Conservation (phyloP, 2,329 filamentous ascomycete genomes). For the Colletotrichum sp. region DNA sequence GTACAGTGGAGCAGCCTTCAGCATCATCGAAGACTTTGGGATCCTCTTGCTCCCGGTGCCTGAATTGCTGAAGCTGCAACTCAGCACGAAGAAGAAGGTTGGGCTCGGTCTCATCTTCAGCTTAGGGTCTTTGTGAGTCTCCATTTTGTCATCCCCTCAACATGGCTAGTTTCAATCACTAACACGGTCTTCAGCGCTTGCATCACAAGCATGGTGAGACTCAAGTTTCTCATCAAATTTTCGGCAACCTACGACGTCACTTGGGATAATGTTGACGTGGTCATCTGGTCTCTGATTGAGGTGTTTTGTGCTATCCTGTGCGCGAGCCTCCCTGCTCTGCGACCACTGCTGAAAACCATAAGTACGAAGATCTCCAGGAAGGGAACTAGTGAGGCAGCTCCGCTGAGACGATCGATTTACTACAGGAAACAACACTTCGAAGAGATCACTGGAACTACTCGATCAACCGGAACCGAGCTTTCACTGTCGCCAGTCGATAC, state of each 20-base stretch:
- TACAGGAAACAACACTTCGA: background rate
- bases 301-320: constrained; percentile 41
- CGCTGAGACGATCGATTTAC: background rate
- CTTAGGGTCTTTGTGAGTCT: constrained; percentile 19
- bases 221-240: constrained; percentile 18
- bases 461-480: constrained; percentile 14
- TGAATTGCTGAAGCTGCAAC: constrained; percentile 3
- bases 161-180: background rate
- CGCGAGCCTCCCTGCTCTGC: constrained; percentile 45
- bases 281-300: constrained; percentile 37
- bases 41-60: constrained; percentile 17
- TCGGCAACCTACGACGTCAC: background rate
- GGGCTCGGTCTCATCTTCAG: constrained; percentile 7
- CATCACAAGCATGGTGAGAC: constrained; percentile 19
- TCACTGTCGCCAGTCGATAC: background rate
- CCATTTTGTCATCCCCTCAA: background rate
- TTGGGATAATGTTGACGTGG: constrained; percentile 32
- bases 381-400: background rate
- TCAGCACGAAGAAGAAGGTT: constrained; percentile 5
- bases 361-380: constrained; percentile 20
- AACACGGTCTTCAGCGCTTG: constrained; percentile 4
- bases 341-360: constrained; percentile 30
- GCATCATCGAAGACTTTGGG: constrained; percentile 18
- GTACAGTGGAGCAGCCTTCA: background rate
- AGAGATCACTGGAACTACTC: background rate